Conservation (phyloP, 2,329 filamentous ascomycete species). For the Teratosphaeria viscida region DNA sequence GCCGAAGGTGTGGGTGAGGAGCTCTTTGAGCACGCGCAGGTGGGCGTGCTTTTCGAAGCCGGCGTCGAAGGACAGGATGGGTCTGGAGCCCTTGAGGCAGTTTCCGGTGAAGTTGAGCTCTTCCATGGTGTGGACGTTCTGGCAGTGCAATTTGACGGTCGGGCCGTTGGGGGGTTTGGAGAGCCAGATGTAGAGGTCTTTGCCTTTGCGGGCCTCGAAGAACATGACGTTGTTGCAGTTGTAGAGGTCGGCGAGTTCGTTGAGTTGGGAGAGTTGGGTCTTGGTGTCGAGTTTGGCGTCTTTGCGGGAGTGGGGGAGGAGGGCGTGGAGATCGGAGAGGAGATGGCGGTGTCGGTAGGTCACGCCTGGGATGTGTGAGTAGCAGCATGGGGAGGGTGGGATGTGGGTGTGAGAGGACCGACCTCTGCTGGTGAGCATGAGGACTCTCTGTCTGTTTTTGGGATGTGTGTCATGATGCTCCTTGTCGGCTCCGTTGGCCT, state of each 20-base stretch:
- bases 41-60: conserved; percentile 63
- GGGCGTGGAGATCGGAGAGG: conserved; percentile 73
- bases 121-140: conserved; percentile 81
- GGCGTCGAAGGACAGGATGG: conserved; percentile 82
- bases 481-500: conserved; percentile 19
- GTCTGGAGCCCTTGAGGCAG: conserved; percentile 85
- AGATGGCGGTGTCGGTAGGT: conserved; percentile 73
- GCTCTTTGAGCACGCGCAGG: conserved; percentile 74
- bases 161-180: conserved; percentile 80
- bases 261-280: conserved; percentile 70
- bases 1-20: conserved; percentile 82
- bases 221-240: conserved; percentile 93
- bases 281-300: conserved; percentile 97
- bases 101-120: conserved; percentile 96
- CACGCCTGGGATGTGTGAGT: not conserved
- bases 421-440: conserved; percentile 85
- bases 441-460: conserved; percentile 50
- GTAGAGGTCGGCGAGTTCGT: conserved; percentile 67
- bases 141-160: conserved; percentile 64
- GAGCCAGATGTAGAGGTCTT: conserved; percentile 92
- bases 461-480: conserved; percentile 20
- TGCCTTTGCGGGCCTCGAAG: conserved; percentile 87
- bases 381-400: not conserved
- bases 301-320: conserved; percentile 86
- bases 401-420: conserved; percentile 22